Conservation (phyloP, 441 rosid genomes). For the Biscutella laevigata region DNA sequence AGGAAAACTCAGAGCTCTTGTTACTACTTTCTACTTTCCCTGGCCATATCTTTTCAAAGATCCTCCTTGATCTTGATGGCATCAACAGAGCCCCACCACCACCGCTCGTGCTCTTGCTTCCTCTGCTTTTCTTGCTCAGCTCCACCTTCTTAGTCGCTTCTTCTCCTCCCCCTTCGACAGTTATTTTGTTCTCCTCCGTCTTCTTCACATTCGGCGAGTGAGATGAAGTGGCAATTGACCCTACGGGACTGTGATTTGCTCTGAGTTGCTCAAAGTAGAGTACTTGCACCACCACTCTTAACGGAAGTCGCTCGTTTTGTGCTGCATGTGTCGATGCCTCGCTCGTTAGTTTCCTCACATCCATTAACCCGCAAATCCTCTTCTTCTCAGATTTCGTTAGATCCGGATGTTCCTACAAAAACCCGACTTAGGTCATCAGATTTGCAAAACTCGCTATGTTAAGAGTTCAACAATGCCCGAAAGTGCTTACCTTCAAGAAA, state of each 20-base stretch:
- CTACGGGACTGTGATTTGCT: conserved; percentile 44
- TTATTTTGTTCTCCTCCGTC: conserved; percentile 36
- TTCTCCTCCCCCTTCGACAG: no score
- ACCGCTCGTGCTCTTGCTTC: conserved; percentile 59
- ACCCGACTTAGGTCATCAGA: no score
- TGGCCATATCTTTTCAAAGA: conserved; percentile 74
- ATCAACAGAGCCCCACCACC: conserved; percentile 55
- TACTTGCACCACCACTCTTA: conserved; percentile 84
- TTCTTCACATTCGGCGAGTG: conserved; percentile 42
- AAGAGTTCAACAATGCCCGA: no score
- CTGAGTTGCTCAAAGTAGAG: conserved; percentile 84
- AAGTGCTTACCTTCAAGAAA: conserved; percentile 84
- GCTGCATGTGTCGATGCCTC: conserved; percentile 82
- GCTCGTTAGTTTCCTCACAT: conserved; percentile 72
- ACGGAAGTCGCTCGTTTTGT: conserved; percentile 78
- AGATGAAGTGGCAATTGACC: conserved; percentile 26
- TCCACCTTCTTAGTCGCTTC: conserved; percentile 34
- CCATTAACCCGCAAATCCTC: conserved; percentile 68
- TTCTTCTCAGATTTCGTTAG: conserved; percentile 71
- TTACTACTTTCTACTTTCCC: conserved; percentile 56
- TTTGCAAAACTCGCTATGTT: no score
- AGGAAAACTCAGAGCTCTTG: conserved; percentile 76
- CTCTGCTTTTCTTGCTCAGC: conserved; percentile 32
- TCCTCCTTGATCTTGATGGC: conserved; percentile 89
- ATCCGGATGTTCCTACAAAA: conserved; percentile 59